Evolutionary conservation across 306 rosid species (phyloP), one percentile per base, ranked within the genome.

Genomic region (Leucaena leucocephala): DNA sequence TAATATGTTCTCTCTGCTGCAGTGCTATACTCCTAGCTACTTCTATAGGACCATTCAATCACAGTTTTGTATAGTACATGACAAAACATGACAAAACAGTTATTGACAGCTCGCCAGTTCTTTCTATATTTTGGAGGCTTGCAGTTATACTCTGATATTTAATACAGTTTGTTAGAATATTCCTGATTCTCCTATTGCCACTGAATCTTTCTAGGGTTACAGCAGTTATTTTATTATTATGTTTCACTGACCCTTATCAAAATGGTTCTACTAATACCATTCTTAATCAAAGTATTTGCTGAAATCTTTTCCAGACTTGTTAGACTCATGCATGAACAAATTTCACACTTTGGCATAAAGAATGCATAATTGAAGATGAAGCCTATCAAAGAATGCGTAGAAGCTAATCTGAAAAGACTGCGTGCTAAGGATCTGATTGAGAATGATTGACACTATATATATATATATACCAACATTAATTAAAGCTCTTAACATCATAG

Each of bases 161-260:
- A 46, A 15, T 27, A 27, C 27, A 34, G 5, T 15, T 16, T 34
- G 55, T 34, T 49, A 12, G 44, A 71, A 17, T 71, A 34, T n/a
- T 71, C 17, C 15, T 49, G 36, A 8, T 68, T 21, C 19, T 45
- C 39, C 33, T 22, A 19, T 43, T 43, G 19, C n/a, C 36, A 43
- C 13, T 13, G 50, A 68, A 69, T 44, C 57, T 69, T 68, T 69
- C 22, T 15, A 46, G 75, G 43, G 59, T 70, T 27, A 55, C 3
- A 49, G 15, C 33, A 48, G 72, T 50, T 21, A 49, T 13, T 46
- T 71, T 27, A 14, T 71, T 45, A n/a, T 57, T 8, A 58, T 61
- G 38, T 27, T 61, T 61, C 38, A 27, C 66, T 0, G 17, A 27
- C 16, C 17, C 7, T 21, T 59, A 8, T 15, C 11, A 63, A 35